phyloP scores from a whole-genome alignment of 2,329 filamentous ascomycete species.

The Metarhizium brunneum region DNA sequence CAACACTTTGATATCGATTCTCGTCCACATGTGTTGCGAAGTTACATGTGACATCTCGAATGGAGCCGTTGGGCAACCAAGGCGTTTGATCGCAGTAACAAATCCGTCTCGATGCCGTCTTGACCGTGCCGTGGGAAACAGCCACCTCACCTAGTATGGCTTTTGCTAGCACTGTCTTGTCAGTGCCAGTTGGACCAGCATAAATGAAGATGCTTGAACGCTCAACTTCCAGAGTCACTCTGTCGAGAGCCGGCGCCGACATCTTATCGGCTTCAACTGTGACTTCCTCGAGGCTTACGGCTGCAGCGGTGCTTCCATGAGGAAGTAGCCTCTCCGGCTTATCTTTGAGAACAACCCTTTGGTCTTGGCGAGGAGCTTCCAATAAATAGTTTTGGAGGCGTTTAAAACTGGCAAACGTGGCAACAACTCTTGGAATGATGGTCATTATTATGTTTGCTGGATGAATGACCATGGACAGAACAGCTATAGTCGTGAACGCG shows the following conservation, averaged over 20 bases:
- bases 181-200: slow-evolving; percentile 17
- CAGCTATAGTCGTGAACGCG: slow-evolving; percentile 29
- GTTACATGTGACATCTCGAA: slow-evolving; percentile 11
- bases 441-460: slow-evolving; percentile 36
- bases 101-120: slow-evolving; percentile 3
- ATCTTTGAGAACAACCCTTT: not conserved
- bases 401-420: slow-evolving; percentile 23
- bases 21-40: slow-evolving; percentile 6
- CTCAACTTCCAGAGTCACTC: not conserved
- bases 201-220: slow-evolving; percentile 15
- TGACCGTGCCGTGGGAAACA: slow-evolving; percentile 3
- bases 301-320: not conserved
- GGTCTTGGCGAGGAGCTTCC: slow-evolving; percentile 8
- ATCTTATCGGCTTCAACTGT: not conserved
- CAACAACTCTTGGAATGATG: slow-evolving; percentile 23
- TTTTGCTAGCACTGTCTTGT: slow-evolving; percentile 17
- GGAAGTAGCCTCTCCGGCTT: not conserved
- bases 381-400: slow-evolving; percentile 28
- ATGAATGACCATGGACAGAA: slow-evolving; percentile 29
- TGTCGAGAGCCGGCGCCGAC: slow-evolving; percentile 2
- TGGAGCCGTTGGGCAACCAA: slow-evolving; percentile 11
- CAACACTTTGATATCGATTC: slow-evolving; percentile 10
- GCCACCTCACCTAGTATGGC: slow-evolving; percentile 12
- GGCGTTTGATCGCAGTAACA: slow-evolving; percentile 12
- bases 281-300: not conserved